Conservation (phyloP, 2,329 filamentous ascomycete genomes). For the Colletotrichum chrysophilum region DNA sequence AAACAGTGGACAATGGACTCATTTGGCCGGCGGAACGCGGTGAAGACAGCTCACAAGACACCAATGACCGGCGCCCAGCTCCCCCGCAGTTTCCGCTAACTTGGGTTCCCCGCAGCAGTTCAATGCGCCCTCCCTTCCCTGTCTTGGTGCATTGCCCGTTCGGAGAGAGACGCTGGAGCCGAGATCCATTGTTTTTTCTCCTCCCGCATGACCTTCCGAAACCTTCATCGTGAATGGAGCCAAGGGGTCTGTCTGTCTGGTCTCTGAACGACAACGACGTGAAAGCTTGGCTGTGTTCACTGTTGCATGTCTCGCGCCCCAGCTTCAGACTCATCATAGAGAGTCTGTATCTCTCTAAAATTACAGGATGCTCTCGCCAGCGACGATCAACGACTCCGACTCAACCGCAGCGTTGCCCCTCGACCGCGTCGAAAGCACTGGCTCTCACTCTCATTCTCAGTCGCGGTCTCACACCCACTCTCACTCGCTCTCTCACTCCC, state of each 20-base stretch:
- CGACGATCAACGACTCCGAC: neutral
- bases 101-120: conserved; percentile 13
- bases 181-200: neutral
- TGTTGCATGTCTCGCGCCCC: neutral
- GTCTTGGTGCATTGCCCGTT: neutral
- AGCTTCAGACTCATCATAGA: neutral
- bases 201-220: conserved; percentile 12
- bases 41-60: neutral
- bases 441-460: neutral
- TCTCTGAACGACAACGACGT: neutral
- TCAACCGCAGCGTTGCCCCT: neutral
- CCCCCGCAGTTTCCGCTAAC: conserved; percentile 9
- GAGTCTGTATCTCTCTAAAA: neutral
- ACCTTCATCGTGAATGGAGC: neutral
- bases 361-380: neutral
- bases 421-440: neutral
- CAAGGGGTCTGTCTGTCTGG: neutral
- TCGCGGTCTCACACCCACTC: neutral
- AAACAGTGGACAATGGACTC: neutral
- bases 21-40: neutral
- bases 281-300: neutral
- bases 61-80: neutral
- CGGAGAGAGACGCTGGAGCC: neutral
- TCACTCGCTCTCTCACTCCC: neutral
- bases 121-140: neutral